phyloP scores from a whole-genome alignment of 2,329 filamentous ascomycete species.

The Ilyonectria mors-panacis region DNA sequence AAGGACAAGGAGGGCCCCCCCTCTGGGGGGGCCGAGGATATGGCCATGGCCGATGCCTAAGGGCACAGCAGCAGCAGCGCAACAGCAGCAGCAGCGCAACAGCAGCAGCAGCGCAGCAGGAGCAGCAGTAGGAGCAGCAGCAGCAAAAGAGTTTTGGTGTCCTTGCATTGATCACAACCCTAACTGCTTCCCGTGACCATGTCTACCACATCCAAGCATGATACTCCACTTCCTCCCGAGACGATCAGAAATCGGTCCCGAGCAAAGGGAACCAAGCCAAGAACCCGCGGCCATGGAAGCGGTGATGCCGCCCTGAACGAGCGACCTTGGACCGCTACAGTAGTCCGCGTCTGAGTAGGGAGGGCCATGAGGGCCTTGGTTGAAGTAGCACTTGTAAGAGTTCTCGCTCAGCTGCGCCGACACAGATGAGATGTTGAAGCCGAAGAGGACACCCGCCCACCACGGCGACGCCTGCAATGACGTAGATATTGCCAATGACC shows the following conservation, averaged over 20 bases:
- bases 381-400: conserved; percentile 57
- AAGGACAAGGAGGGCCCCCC: too few species aligned
- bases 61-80: too few species aligned
- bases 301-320: conserved; percentile 67
- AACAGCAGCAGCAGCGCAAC: too few species aligned
- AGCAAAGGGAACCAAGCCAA: conserved; percentile 63
- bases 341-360: conserved; percentile 47
- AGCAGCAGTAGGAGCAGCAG: too few species aligned
- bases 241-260: conserved; percentile 65
- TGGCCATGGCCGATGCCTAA: too few species aligned
- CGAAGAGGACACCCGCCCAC: conserved; percentile 46
- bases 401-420: conserved; percentile 50
- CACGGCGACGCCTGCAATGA: conserved; percentile 43
- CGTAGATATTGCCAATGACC: conserved; percentile 44
- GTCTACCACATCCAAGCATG: conserved; percentile 63
- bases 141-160: too few species aligned
- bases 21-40: too few species aligned
- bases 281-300: conserved; percentile 68
- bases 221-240: conserved; percentile 66
- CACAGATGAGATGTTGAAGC: conserved; percentile 45
- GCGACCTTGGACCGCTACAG: conserved; percentile 55
- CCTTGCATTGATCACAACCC: too few species aligned
- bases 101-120: too few species aligned
- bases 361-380: conserved; percentile 53
- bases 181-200: too few species aligned